Evolutionary conservation across 345 rosid species (phyloP).

Genomic region (Eucalyptus coolabah): DNA sequence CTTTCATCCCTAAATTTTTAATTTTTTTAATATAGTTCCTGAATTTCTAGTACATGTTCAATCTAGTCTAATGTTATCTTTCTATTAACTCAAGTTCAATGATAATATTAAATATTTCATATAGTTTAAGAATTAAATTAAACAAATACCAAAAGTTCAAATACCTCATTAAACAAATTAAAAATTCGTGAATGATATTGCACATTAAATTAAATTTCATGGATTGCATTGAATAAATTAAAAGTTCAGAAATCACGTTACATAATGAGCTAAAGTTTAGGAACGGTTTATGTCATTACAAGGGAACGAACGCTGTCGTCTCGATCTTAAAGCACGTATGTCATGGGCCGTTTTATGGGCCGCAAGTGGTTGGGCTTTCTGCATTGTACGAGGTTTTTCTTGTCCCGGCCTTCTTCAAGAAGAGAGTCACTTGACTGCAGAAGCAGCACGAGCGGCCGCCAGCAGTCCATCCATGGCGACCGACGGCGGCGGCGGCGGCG

Average conservation of each 20-base stretch:
- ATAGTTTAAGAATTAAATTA: not conserved
- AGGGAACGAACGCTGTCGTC: not conserved
- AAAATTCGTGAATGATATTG: accelerated
- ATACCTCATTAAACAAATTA: not conserved
- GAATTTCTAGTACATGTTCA: not conserved
- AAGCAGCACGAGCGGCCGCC: not conserved
- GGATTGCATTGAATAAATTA: not conserved
- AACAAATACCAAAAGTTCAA: not conserved
- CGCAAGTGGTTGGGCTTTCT: not conserved
- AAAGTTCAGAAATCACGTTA: accelerated
- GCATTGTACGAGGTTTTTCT: not conserved
- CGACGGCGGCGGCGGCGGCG: constrained; percentile 19
- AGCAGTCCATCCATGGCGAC: constrained; percentile 9
- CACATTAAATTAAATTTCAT: too few species aligned
- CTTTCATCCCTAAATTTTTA: not conserved
- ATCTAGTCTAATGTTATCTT: not conserved
- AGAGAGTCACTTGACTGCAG: not conserved
- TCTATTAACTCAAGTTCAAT: not conserved
- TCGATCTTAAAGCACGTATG: not conserved
- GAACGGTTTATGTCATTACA: accelerated
- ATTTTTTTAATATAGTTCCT: not conserved
- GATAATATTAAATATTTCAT: not conserved
- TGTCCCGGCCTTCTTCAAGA: not conserved
- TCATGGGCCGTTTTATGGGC: not conserved
- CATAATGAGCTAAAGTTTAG: not conserved